Evolutionary conservation across 306 rosid genomes (phyloP), one percentile per base, ranked within the genome.

Genomic region (Castanea sativa): DNA sequence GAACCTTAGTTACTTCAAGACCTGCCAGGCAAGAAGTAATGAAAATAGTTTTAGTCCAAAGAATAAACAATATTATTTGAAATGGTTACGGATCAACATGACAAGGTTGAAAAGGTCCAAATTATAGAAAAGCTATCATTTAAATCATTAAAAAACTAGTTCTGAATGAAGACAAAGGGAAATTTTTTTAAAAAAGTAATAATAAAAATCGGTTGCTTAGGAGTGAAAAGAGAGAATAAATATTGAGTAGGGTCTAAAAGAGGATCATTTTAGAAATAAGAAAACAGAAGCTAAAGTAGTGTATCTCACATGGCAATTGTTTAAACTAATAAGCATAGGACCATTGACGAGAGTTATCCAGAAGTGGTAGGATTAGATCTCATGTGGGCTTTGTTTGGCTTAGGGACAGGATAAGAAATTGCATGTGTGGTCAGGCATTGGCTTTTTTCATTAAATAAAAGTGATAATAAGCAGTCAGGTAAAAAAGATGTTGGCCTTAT

Each of bases 371-470:
- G 85, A 75, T 85, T 69, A 78, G 83, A 81, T 74, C 57, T 78
- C 83, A 84, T 74, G 77, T 68, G 80, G 83, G 35, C 8, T 75
- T 80, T 76, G 52, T 80, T 73, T 74, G 52, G 43, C 70, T 51
- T 11, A 51, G 20, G 82, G 82, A 89, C 74, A 75, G 52, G 89
- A 86, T 81, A 91, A 76, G 83, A 78, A 45, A 73, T 75, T 56
- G 83, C 78, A 73, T 45, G 76, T 52, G 76, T 74, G 78, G 88
- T 73, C 77, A 73, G 79, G 52, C 72, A 76, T 75, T 78, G 56
- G 74, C 77, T 55, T 69, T 80, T 69, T 80, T 74, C 83, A 85
- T 83, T 83, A 73, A 69, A 71, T 79, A 25, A 65, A 76, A 70
- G 41, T 75, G 74, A 52, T 32, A 74, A 65, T 69, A 75, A 82